These are phyloP conservation scores for Acrocalymma vagum DNA, from an alignment of 2,329 filamentous ascomycete species.

Conservation along the genomic window DNA sequence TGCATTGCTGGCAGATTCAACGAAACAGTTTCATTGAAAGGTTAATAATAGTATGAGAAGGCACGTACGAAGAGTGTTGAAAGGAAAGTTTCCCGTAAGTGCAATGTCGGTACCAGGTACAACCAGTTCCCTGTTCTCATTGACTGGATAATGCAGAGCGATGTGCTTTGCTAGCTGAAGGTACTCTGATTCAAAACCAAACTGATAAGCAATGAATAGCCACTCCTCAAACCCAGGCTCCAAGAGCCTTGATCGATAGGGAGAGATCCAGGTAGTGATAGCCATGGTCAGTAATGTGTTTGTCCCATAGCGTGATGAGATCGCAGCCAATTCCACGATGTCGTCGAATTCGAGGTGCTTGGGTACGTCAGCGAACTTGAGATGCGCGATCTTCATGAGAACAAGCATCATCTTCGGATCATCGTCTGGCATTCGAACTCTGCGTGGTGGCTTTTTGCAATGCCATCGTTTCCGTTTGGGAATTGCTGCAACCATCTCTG, in stretches of 20 bases:
- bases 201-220: constrained; percentile 35
- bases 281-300: constrained; percentile 19
- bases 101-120: constrained; percentile 1
- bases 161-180: constrained; percentile 20
- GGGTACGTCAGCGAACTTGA: constrained; percentile 32
- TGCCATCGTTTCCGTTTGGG: neutral
- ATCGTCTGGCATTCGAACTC: constrained; percentile 39
- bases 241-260: constrained; percentile 11
- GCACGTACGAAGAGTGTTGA: constrained; percentile 8
- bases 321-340: constrained; percentile 33
- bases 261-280: constrained; percentile 22
- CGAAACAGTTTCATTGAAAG: too few species aligned
- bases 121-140: constrained; percentile 7
- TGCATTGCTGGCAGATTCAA: too few species aligned
- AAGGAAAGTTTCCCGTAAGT: constrained; percentile 12
- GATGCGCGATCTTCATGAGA: constrained; percentile 43
- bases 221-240: constrained; percentile 27
- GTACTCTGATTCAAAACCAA: constrained; percentile 29
- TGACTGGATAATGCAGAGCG: constrained; percentile 6
- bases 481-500: constrained; percentile 5
- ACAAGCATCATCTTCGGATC: constrained; percentile 38
- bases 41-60: neutral
- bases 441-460: constrained; percentile 8
- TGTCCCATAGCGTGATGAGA: constrained; percentile 37
- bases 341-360: constrained; percentile 25